Base-by-base conservation (phyloP, 2,329 filamentous ascomycete species). In the Fusarium lyarnte region DNA sequence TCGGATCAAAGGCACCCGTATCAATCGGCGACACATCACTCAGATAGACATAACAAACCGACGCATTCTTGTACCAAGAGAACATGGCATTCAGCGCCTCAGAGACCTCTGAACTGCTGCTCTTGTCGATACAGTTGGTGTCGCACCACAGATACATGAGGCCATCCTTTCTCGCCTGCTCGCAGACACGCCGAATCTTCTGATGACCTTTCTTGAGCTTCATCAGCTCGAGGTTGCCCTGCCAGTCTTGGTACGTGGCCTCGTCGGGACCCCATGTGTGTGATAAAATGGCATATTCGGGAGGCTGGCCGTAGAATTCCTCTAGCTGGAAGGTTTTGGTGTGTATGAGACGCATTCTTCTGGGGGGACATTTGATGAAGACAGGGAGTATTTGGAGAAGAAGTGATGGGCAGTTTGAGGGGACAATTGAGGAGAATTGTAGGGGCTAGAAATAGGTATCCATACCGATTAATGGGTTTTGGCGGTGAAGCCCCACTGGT, bases 181-280 rank as follows among this genome's bases (percentile, higher is more conserved):
- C 66, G 42, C 65, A 69, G 17, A 64, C 65, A 8, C 65, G 66
- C 0, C 59, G 52, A 25, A 69, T 69, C 65, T 69, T 69, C 23
- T 69, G 66, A 4, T 69, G 66, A 0, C 66, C 66, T 11, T 69
- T 69, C 14, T 51, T 69, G 38, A 65, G 66, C 47, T 70, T 45
- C 58, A 69, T 69, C 25, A 69, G 42, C 51, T 69, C 66, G 11
- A 69, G 58, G 23, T 69, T 69, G 10, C 70, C 53, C 14, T 54
- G 58, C 64, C 76, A 63, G 60, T 76, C 69, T 27, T 74, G 72
- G 45, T 74, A 72, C 8, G 69, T 74, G 36, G 79, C 75, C 52
- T 81, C 79, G 8, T 79, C 78, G 5, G 69, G 41, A 14, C 67
- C 74, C 74, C 78, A 79, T n/a, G 77, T 79, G 66, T 81, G 79